These are phyloP conservation scores for Aspergillus sp. DNA, from an alignment of 2,329 filamentous ascomycete genomes.

Conservation along the genomic window DNA sequence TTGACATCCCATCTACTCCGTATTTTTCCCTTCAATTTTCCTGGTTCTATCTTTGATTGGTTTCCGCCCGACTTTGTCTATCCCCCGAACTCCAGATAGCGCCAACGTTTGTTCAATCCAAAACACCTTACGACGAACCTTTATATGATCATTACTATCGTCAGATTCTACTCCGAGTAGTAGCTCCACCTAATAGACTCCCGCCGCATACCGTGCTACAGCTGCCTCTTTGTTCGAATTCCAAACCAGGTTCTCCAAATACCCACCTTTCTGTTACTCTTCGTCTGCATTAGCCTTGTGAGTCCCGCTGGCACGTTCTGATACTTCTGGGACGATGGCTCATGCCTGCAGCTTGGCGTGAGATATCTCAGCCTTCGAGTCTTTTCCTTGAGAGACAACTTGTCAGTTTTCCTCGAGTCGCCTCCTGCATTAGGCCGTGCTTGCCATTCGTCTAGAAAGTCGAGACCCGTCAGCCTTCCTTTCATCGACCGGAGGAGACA, in stretches of 20 bases:
- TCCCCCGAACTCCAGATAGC: conserved; percentile 1
- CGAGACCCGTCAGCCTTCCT: conserved; percentile 11
- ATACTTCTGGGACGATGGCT: conserved; percentile 8
- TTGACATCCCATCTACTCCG: background rate
- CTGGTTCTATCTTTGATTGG: background rate
- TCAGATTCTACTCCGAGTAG: conserved; percentile 4
- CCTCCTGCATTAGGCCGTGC: conserved; percentile 20
- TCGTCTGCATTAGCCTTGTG: conserved; percentile 10
- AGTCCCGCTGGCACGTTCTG: conserved; percentile 7
- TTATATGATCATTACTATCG: conserved; percentile 7
- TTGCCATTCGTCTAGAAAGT: conserved; percentile 17
- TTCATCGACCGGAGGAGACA: conserved; percentile 6
- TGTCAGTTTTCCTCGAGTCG: conserved; percentile 11
- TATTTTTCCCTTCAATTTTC: conserved; percentile 4
- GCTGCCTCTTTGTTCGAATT: conserved; percentile 8
- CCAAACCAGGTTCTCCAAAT: conserved; percentile 9
- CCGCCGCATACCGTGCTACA: conserved; percentile 5
- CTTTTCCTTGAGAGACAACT: conserved; percentile 5
- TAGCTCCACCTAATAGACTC: conserved; percentile 6
- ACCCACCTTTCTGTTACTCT: conserved; percentile 10
- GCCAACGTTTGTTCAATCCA: conserved; percentile 3
- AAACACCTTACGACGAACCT: conserved; percentile 10
- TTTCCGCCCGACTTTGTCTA: background rate
- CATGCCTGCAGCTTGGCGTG: conserved; percentile 16
- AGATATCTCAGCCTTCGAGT: conserved; percentile 17